Evolutionary conservation across 352 stramenopile species (phyloP), one percentile per base, ranked within the genome.

Genomic region (Phytophthora lateralis): DNA sequence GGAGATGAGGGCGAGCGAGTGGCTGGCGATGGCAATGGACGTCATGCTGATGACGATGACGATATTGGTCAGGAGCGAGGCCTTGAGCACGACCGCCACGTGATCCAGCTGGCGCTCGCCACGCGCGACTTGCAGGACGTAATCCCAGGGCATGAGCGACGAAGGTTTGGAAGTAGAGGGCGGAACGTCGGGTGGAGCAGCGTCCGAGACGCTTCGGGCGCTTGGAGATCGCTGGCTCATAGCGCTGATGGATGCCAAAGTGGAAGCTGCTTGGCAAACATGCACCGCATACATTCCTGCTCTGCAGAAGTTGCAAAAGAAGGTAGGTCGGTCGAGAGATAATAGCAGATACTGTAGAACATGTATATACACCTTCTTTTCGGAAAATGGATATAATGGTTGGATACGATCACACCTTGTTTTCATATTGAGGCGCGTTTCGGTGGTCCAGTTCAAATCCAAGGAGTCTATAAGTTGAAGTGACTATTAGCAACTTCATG

Each of bases 1-100:
- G 1, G 92, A 96, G 43, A 98, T 77, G 32, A 98, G 76, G 14
- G 89, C 93, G 41, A 98, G 77, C 44, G 89, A 97, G 15, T 91
- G 66, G 27, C 88, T 97, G 37, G 71, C 55, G 49, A 91, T 75
- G 26, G 75, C 82, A 14, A 96, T 78, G 6, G 89, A 72, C 3
- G 78, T 82, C 82, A 89, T 89, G 41, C 74, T 66, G n/a, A 85
- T 50, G 32, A 91, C 81, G 52, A 91, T 89, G 37, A 76, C 26
- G 41, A 91, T 69, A 66, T 89, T 91, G 3, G 78, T 88, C 29
- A 32, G 55, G 12, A 91, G 68, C 30, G 79, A 91, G 2, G 79
- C 55, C 63, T 82, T 73, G 30, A 91, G 73, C 26, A 79, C 69
- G 3, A 81, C 49, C 0, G 77, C 76, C 35, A 86, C 76, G 49